Conservation (phyloP, 2,329 filamentous ascomycete genomes). For the Fusarium kyushuense region DNA sequence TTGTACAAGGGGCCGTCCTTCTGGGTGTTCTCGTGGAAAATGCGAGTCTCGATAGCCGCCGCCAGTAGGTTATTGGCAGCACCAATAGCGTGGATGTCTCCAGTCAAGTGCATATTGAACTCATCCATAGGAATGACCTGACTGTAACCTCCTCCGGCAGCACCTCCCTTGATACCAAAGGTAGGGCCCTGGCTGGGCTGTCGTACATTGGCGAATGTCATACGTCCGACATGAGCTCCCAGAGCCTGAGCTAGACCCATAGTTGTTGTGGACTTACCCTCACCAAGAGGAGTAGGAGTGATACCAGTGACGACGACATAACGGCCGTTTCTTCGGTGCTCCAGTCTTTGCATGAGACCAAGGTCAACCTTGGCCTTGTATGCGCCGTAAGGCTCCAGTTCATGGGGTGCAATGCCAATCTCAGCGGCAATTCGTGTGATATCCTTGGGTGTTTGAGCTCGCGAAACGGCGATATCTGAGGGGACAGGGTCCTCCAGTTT, state of each 20-base stretch:
- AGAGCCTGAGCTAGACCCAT: conserved; percentile 95
- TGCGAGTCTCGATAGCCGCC: conserved; percentile 95
- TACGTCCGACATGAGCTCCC: conserved; percentile 85
- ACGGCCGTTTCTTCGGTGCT: conserved; percentile 87
- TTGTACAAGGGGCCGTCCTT: conserved; percentile 90
- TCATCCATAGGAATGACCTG: conserved; percentile 99
- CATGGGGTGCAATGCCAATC: conserved; percentile 86
- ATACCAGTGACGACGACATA: conserved; percentile 96
- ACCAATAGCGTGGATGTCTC: conserved; percentile 97
- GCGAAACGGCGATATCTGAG: conserved; percentile 94
- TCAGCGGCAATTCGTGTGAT: conserved; percentile 88
- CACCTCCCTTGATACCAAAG: conserved; percentile 98
- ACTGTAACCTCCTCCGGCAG: conserved; percentile 96
- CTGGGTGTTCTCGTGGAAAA: conserved; percentile 97
- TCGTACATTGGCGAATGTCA: conserved; percentile 95
- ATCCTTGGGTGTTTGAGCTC: conserved; percentile 89
- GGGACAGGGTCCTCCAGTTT: conserved; percentile 85
- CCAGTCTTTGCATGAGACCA: conserved; percentile 81
- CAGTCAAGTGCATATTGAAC: conserved; percentile 97
- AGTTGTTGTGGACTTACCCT: conserved; percentile 98
- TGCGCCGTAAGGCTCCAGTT: conserved; percentile 93
- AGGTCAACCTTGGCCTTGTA: conserved; percentile 97
- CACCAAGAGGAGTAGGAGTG: conserved; percentile 93
- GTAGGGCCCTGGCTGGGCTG: conserved; percentile 98
- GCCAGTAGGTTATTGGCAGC: conserved; percentile 97